phyloP scores from a whole-genome alignment of 768 basidiomycete genomes.

The Tylopilus felleus region DNA sequence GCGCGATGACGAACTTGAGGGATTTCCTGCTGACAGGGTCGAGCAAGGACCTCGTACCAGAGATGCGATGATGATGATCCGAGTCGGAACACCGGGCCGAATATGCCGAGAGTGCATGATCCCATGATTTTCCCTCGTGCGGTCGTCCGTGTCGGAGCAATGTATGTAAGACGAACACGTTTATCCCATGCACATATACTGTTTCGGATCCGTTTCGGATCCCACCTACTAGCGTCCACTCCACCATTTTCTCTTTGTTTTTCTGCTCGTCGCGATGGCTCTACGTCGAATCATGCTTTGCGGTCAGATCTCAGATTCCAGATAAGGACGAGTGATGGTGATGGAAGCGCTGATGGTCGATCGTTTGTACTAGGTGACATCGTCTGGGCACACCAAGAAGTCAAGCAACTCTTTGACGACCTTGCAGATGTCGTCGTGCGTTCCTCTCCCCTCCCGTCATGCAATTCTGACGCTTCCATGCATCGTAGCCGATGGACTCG shows the following conservation, averaged over 20 bases:
- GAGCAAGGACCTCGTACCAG: conserved; percentile 64
- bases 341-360: neutral
- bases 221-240: neutral
- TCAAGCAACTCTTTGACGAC: conserved; percentile 56
- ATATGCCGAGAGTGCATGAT: neutral
- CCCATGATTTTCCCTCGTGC: no score
- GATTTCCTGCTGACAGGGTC: conserved; percentile 62
- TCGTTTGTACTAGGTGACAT: conserved; percentile 53
- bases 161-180: neutral
- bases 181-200: neutral
- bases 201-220: neutral
- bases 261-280: conserved; percentile 12
- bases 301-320: conserved; percentile 21
- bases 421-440: conserved; percentile 78
- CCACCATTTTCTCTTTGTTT: neutral
- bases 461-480: neutral
- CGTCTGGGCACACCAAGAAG: conserved; percentile 79
- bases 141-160: neutral
- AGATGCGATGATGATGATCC: conserved; percentile 32
- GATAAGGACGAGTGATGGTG: neutral
- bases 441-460: conserved; percentile 1
- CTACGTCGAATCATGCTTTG: conserved; percentile 33
- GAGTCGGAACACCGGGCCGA: neutral
- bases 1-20: conserved; percentile 69
- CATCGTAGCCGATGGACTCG: conserved; percentile 51